Evolutionary conservation across 2,329 filamentous ascomycete species (phyloP), one percentile per base, ranked within the genome.

Genomic region (Calonectria pseudoturangicola): DNA sequence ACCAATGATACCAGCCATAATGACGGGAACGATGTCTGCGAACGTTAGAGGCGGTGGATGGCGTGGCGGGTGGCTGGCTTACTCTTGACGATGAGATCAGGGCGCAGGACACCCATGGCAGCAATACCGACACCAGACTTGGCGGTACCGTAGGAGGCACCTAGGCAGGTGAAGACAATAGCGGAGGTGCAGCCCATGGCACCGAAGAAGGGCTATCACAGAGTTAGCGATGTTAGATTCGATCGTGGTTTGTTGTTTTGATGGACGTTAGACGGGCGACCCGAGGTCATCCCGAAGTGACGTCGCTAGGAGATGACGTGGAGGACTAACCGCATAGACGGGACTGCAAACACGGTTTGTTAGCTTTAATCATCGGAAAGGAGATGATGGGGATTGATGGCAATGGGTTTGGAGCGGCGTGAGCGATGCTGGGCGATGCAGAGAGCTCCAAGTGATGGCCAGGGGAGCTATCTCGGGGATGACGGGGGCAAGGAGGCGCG

Each of bases 1-100:
- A 94, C 95, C 97, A 88, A 99, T 98, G 88, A 99, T 99, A 98
- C 97, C 97, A 90, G 97, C 97, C 97, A 99, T 99, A 93, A 99
- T 98, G 87, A 98, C 97, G 85, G 97, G 97, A 78, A 98, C 96
- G 86, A 98, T 98, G 91, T 98, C 96, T 98, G 79, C 0, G 27
- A 12, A 18, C 21, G 63, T 81, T 66, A 84, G 79, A 60, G 74
- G 56, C 21, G 25, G 18, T 27, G 16, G 15, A 45, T 51, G 66
- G 4, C 39, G 27, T 18, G 4, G 41, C 21, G 47, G 25, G 15
- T 13, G 30, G 28, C 16, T 60, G 25, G 80, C 95, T 83, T 93
- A 98, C 97, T 98, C 94, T 98, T 98, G 86, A 99, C 96, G 86
- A 98, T 98, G 87, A 98, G 89, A 86, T 99, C 97, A 85, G 97